phyloP scores from a whole-genome alignment of 2,329 filamentous ascomycete species.

The Penicillium sp. region DNA sequence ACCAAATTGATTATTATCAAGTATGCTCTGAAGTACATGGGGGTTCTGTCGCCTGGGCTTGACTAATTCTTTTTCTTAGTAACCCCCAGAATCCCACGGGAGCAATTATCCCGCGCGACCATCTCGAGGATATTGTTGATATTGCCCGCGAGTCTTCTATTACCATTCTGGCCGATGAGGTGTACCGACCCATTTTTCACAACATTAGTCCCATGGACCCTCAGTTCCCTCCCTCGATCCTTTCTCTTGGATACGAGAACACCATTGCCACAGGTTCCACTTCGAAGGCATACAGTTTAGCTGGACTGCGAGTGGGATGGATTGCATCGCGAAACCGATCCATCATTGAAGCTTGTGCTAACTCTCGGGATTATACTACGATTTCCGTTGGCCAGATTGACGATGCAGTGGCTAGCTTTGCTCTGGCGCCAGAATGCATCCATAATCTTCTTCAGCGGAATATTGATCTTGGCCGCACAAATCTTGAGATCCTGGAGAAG shows the following conservation, averaged over 20 bases:
- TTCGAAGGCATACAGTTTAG: conserved; percentile 81
- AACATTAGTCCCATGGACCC: conserved; percentile 55
- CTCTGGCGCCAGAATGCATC: conserved; percentile 66
- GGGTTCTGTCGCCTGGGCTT: not conserved
- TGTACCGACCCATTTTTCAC: conserved; percentile 83
- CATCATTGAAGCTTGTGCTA: conserved; percentile 64
- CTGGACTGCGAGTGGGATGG: conserved; percentile 82
- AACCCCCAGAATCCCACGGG: conserved; percentile 74
- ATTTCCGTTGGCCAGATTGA: conserved; percentile 84
- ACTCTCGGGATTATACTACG: conserved; percentile 76
- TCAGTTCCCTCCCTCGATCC: conserved; percentile 64
- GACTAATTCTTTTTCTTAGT: conserved; percentile 36
- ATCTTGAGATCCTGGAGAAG: conserved; percentile 63
- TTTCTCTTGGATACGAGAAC: conserved; percentile 70
- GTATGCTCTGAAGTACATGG: conserved; percentile 20
- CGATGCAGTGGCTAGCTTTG: conserved; percentile 74
- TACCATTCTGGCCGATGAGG: conserved; percentile 73
- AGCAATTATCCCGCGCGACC: conserved; percentile 62
- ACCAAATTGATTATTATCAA: conserved; percentile 64
- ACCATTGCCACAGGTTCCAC: conserved; percentile 75
- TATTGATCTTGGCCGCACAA: conserved; percentile 65
- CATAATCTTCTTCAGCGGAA: conserved; percentile 64
- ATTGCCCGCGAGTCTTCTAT: conserved; percentile 65
- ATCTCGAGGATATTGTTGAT: conserved; percentile 62
- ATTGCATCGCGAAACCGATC: conserved; percentile 64